A percentile compares a stretch with the other conserved stretches of the same genome.
Conservation (phyloP, 768 basidiomycete genomes). For the Cytidiella melzeri region DNA sequence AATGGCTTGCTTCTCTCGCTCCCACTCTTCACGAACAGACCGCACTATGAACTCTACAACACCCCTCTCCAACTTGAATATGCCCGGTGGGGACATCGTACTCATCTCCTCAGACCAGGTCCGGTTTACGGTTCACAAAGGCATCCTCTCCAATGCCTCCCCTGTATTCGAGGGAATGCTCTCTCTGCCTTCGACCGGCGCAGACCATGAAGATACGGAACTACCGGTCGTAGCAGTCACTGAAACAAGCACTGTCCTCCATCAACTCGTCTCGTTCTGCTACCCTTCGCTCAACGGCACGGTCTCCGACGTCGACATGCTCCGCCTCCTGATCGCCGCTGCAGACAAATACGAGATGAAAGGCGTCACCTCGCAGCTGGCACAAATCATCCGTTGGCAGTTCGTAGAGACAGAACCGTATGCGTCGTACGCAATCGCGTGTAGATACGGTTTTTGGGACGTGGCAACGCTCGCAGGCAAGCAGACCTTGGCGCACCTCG, state of each 20-base stretch:
- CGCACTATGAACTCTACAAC: background rate
- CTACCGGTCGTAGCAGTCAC: background rate
- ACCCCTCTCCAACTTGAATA: too few relatives aligned
- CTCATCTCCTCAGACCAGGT: slow-evolving; percentile 47
- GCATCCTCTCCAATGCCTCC: slow-evolving; percentile 50
- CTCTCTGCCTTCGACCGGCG: slow-evolving; percentile 37
- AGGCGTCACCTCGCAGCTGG: background rate
- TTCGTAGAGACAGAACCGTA: slow-evolving; percentile 1
- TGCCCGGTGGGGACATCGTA: slow-evolving; percentile 35
- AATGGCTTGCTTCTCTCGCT: background rate
- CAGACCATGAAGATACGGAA: background rate
- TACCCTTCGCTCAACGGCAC: background rate
- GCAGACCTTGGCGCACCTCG: background rate
- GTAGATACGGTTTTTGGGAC: background rate
- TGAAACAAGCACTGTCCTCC: background rate
- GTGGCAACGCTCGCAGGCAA: slow-evolving; percentile 1
- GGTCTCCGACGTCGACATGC: background rate
- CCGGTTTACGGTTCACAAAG: slow-evolving; percentile 46
- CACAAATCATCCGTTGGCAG: background rate
- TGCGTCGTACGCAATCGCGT: slow-evolving; percentile 1
- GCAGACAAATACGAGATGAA: slow-evolving; percentile 6
- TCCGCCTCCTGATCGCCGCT: background rate
- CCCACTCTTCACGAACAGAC: background rate
- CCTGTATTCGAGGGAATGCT: slow-evolving; percentile 53
- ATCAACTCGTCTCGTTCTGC: background rate